Evolutionary conservation across 352 stramenopile genomes (phyloP), one percentile per base, ranked within the genome.

Genomic region (Blastocystis sp.): DNA sequence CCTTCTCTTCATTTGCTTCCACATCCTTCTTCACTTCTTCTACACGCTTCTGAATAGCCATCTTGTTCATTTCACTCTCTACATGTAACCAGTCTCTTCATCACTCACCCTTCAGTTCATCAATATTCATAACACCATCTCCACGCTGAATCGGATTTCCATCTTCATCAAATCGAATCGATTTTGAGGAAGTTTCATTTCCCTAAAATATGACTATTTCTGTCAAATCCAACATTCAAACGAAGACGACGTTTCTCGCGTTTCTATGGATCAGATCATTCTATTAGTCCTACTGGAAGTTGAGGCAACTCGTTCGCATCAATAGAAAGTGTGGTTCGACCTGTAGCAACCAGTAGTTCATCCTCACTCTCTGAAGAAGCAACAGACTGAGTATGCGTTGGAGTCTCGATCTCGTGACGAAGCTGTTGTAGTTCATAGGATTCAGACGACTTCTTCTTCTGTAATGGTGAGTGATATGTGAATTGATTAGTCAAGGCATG

Each of bases 391-490:
- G 83, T 92, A 89, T 97, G 97, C 88, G 94, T 91, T 78, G 39
- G 39, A 88, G 98, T 95, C 5, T 92, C 92, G 88, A 98, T 98
- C 89, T 98, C 96, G 58, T 98, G 95, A 88, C 98, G 98, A 9
- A 99, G 92, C 89, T 95, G 92, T 89, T 97, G 91, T 24, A 99
- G 89, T 89, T 97, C 97, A 46, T 94, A 93, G 90, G 98, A 98
- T 2, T 96, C 93, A 89, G 98, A 98, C 90, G 98, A 98, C 89
- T 96, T 96, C 65, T 92, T 90, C 54, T 91, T 86, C 52, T 63
- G 42, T 52, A n/a, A 46, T 46, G 39, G 9, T 46, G 39, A n/a
- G n/a, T n/a, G n/a, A n/a, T n/a, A n/a, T n/a, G n/a, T n/a, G n/a
- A n/a, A n/a, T n/a, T n/a, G n/a, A n/a, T n/a, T n/a, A n/a, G n/a